Percentiles rank a stretch among this genome's conserved stretches.
phyloP scores from a whole-genome alignment of 2,329 filamentous ascomycete species.

The Domatiomyces globalis region DNA sequence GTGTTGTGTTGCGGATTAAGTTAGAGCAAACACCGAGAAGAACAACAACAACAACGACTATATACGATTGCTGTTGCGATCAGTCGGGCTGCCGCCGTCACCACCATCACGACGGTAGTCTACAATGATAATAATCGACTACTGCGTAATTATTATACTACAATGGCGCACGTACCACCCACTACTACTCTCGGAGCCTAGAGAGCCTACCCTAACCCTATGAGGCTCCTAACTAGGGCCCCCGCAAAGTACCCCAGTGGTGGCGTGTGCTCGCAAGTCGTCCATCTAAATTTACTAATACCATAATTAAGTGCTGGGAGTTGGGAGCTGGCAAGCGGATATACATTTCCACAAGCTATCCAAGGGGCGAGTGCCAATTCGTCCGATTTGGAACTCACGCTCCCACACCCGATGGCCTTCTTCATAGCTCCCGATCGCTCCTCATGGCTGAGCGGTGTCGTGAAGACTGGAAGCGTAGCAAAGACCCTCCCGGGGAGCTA shows the following conservation, averaged over 20 bases:
- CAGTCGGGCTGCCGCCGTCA: neutral
- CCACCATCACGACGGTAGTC: neutral
- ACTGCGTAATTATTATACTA: too few species aligned
- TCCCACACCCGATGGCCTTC: constrained; percentile 1
- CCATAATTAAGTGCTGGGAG: too few species aligned
- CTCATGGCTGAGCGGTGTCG: neutral
- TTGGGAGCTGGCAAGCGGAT: neutral
- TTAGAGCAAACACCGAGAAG: neutral
- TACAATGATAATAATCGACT: neutral
- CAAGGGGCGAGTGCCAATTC: neutral
- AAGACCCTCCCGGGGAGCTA: neutral
- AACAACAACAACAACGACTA: neutral
- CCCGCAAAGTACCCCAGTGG: neutral
- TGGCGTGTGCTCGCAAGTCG: neutral
- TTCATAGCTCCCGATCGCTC: neutral
- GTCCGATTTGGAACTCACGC: neutral
- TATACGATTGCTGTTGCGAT: neutral
- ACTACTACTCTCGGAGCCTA: too few species aligned
- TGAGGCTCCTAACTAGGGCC: neutral
- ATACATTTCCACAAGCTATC: neutral
- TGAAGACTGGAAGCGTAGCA: neutral
- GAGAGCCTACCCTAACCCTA: neutral
- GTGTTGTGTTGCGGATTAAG: neutral
- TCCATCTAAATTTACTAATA: neutral
- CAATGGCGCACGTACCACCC: too few species aligned